Evolutionary conservation across 2,329 filamentous ascomycete species (phyloP), one percentile per base, ranked within the genome.

Genomic region (Penicillium paneum): DNA sequence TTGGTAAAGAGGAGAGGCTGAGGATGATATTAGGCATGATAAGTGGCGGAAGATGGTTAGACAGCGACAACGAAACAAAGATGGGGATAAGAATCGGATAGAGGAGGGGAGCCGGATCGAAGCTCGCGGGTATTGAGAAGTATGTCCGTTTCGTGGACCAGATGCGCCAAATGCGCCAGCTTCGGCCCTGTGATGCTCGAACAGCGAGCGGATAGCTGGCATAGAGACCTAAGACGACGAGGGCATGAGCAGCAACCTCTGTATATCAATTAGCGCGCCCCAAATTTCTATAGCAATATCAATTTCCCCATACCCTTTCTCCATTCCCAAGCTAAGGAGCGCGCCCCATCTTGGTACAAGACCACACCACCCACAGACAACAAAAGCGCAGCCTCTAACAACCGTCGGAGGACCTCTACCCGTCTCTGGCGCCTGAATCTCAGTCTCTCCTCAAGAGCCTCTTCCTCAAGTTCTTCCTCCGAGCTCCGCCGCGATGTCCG

Each of bases 51-150:
- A 83, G 84, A 45, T 82, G 80, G 47, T 81, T 78, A 8, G 86
- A 83, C 39, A 96, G 79, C 10, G 92, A 86, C 5, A 94, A 77
- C 1, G 91, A 86, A 28, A 94, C 87, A 42, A 92, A 79, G 15
- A 92, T 74, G 0, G 92, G 90, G 29, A 96, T 79, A 2, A 86
- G 74, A 6, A 88, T 82, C 17, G 93, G 93, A 69, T 97, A 97
- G 54, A 97, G 74, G n/a, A 96, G 79, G 11, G 92, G 90, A 7
- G 93, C 93, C 3, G 91, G 92, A 67, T 97, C 93, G 72, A 97
- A 96, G n/a, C 83, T 81, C 4, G 84, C 76, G 0, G 91, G 91
- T 35, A 96, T 77, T 38, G 80, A 79, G 64, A 86, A 82, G 45
- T 78, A 77, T 60, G 69, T 74, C 46, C 74, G 63, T 47, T 72